Evolutionary conservation across 2,329 filamentous ascomycete species (phyloP).

Genomic region (Verticillium dahliae): DNA sequence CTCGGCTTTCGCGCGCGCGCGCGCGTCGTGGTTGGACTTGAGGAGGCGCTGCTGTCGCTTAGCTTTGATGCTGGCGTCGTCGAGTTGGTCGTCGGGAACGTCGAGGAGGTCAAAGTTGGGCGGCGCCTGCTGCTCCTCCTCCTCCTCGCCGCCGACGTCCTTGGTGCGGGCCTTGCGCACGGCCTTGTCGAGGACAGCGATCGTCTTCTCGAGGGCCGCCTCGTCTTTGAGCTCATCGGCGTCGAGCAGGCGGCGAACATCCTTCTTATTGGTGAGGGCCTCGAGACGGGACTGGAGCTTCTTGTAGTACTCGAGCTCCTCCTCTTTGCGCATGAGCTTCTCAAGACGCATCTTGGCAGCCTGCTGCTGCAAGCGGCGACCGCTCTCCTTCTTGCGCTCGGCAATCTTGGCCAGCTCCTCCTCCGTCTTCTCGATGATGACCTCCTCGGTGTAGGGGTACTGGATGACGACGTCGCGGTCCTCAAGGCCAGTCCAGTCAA

Average conservation of each 20-base stretch:
- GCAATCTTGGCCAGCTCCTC: constrained; percentile 87
- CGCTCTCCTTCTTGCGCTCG: constrained; percentile 92
- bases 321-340: constrained; percentile 90
- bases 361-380: constrained; percentile 85
- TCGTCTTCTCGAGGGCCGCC: constrained; percentile 70
- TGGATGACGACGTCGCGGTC: constrained; percentile 85
- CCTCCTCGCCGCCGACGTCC: constrained; percentile 76
- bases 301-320: constrained; percentile 91
- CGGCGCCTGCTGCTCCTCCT: constrained; percentile 72
- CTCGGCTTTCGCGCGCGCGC: constrained; percentile 88
- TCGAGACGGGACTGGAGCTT: constrained; percentile 67
- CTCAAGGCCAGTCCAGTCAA: constrained; percentile 90
- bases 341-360: constrained; percentile 96
- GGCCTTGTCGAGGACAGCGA: constrained; percentile 84
- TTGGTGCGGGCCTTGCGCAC: constrained; percentile 89
- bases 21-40: constrained; percentile 91
- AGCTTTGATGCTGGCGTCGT: constrained; percentile 84
- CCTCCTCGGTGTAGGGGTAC: constrained; percentile 87
- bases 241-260: constrained; percentile 78
- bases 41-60: constrained; percentile 89
- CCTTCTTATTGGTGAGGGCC: constrained; percentile 76
- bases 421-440: constrained; percentile 85
- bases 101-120: constrained; percentile 87
- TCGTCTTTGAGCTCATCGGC: constrained; percentile 91
- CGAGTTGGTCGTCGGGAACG: constrained; percentile 82